Conservation (phyloP, 2,329 filamentous ascomycete species). For the Cercospora canescens region DNA sequence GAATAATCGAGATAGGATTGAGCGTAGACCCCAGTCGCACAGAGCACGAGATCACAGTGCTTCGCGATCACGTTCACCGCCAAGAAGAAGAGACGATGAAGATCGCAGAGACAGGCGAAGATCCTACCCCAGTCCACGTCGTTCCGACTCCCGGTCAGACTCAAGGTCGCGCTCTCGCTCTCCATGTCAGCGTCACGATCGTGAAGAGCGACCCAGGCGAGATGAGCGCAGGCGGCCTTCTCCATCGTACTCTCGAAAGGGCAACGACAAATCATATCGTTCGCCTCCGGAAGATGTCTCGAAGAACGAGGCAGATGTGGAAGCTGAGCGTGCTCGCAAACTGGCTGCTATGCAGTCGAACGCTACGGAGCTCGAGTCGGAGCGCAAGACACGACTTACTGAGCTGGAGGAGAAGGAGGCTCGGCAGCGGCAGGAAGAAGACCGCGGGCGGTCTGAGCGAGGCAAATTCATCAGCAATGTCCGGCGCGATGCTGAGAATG, state of each 20-base stretch:
- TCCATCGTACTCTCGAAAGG: slow-evolving; percentile 22
- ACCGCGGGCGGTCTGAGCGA: slow-evolving; percentile 44
- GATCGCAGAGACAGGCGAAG: slow-evolving; percentile 33
- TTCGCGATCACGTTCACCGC: slow-evolving; percentile 42
- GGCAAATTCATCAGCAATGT: slow-evolving; percentile 39
- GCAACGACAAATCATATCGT: slow-evolving; percentile 24
- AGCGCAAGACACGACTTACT: slow-evolving; percentile 67
- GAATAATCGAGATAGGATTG: slow-evolving; percentile 22
- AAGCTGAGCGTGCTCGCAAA: slow-evolving; percentile 38
- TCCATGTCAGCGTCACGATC: slow-evolving; percentile 25
- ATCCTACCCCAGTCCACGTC: slow-evolving; percentile 37
- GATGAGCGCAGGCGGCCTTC: slow-evolving; percentile 22
- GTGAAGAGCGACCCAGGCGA: slow-evolving; percentile 16
- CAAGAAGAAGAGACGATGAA: slow-evolving; percentile 37
- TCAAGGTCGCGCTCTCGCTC: slow-evolving; percentile 38
- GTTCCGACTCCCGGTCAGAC: slow-evolving; percentile 36
- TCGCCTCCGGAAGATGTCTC: slow-evolving; percentile 29
- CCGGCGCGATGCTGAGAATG: slow-evolving; percentile 34
- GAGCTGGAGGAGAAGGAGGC: slow-evolving; percentile 67
- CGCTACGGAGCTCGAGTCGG: slow-evolving; percentile 64
- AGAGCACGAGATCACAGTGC: slow-evolving; percentile 30
- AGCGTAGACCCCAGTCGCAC: slow-evolving; percentile 25
- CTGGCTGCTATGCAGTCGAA: slow-evolving; percentile 44
- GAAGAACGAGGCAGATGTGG: slow-evolving; percentile 29
- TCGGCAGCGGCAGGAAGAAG: slow-evolving; percentile 65